Evolutionary conservation across 2,329 filamentous ascomycete genomes (phyloP), one percentile per base, ranked within the genome.

Genomic region (Phoma sp.): DNA sequence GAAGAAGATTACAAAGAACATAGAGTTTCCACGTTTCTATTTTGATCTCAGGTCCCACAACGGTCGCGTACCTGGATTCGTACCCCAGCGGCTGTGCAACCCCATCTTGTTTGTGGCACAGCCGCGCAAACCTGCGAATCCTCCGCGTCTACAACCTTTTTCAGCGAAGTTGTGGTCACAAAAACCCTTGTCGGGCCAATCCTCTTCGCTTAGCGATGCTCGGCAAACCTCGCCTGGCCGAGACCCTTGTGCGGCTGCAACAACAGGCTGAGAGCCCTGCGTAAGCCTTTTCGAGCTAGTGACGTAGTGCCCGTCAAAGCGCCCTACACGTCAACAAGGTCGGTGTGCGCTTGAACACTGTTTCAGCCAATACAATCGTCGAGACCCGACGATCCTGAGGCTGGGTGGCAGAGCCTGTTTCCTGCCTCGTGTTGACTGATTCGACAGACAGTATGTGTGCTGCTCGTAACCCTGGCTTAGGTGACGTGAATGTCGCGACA

Each of bases 401-500:
- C 60, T 63, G 61, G 52, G 45, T 51, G 57, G 59, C 45, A 48
- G 54, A 56, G 53, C 56, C 57, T 55, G 55, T 45, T 55, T 60
- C 45, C 42, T 49, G 40, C 39, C 24, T 23, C 35, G 47, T 29
- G 50, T 45, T 36, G 36, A 39, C 47, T 59, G 53, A 49, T 58
- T 50, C 58, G 49, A 56, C 51, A 47, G 30, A 41, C 50, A 47
- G 41, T 41, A 47, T 37, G 39, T 27, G 52, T 42, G 36, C 33
- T 45, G 45, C 43, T 43, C 27, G 37, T 14, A 45, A 60, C 45
- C 52, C 62, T 61, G 60, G 61, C 53, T 54, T 46, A 29, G 39
- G 66, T 69, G 66, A 69, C 66, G 66, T 67, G 59, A 61, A 60
- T 49, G 35, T 33, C 8, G n/a, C 37, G 50, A 38, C 43, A 51